Conservation (phyloP, 2,329 filamentous ascomycete species). For the Corynespora cassiicola region DNA sequence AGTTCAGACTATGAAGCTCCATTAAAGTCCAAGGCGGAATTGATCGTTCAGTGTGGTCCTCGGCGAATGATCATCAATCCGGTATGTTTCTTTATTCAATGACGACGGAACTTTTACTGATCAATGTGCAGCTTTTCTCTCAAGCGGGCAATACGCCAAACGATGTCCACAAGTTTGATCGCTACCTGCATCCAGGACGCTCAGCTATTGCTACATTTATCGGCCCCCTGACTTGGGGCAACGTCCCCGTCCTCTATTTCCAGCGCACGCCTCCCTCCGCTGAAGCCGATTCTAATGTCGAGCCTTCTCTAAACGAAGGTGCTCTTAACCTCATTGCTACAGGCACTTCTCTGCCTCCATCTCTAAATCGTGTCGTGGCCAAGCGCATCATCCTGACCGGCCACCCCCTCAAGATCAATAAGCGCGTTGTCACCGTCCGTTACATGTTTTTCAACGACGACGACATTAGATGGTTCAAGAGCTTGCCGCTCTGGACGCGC, state of each 20-base stretch:
- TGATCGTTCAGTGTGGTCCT: conserved; percentile 90
- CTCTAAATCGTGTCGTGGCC: conserved; percentile 79
- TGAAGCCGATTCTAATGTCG: conserved; percentile 7
- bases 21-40: conserved; percentile 88
- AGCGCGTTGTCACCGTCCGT: conserved; percentile 92
- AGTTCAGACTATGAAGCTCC: conserved; percentile 77
- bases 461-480: conserved; percentile 98
- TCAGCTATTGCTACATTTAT: conserved; percentile 89
- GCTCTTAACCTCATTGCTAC: conserved; percentile 79
- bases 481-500: conserved; percentile 91
- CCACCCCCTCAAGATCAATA: conserved; percentile 98
- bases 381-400: conserved; percentile 94
- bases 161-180: conserved; percentile 95
- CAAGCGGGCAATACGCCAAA: conserved; percentile 89
- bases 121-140: conserved; percentile 69
- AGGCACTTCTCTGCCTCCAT: conserved; percentile 82
- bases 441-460: conserved; percentile 99
- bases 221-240: conserved; percentile 90
- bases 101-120: conserved; percentile 2
- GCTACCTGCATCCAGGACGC: conserved; percentile 88
- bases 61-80: conserved; percentile 88
- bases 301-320: conserved; percentile 14
- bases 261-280: conserved; percentile 59
- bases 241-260: conserved; percentile 90
- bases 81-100: conserved; percentile 22